Evolutionary conservation across 2,329 filamentous ascomycete genomes (phyloP).

Genomic region (Epichloe uncinata): DNA sequence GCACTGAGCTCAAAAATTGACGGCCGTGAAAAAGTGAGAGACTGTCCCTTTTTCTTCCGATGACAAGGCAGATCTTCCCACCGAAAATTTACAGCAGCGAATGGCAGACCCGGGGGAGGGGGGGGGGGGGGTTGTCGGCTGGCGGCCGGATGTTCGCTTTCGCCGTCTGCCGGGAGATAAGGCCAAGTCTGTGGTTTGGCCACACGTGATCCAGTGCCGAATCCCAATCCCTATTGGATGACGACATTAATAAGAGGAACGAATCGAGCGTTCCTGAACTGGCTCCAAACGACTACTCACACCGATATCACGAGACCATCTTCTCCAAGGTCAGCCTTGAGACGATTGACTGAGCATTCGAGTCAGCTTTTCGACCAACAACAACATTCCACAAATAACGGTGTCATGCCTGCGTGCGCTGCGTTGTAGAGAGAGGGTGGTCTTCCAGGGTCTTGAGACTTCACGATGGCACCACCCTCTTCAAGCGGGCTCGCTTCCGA

Average conservation of each 20-base stretch:
- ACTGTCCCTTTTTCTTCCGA: background rate
- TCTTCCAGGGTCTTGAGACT: constrained; percentile 20
- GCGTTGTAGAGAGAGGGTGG: constrained; percentile 42
- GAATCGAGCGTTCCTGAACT: background rate
- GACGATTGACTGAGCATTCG: background rate
- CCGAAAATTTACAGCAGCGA: constrained; percentile 2
- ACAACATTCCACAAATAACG: constrained; percentile 5
- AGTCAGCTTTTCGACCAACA: background rate
- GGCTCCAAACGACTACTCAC: background rate
- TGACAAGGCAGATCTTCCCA: background rate
- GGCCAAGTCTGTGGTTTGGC: background rate
- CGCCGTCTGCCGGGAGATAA: background rate
- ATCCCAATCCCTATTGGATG: background rate
- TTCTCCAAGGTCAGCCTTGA: too few relatives aligned
- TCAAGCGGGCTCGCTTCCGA: constrained; percentile 22
- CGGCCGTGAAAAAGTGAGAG: background rate
- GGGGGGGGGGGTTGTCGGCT: too few relatives aligned
- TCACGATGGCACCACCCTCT: constrained; percentile 46
- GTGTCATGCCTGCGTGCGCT: constrained; percentile 25
- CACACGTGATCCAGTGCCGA: background rate
- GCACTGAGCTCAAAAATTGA: background rate
- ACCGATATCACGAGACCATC: constrained; percentile 2
- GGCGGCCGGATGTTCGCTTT: constrained; percentile 1
- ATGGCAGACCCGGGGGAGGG: background rate
- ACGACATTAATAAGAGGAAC: background rate